Conservation (phyloP, 1,284 basidiomycete species). For the Blastosporella zonata region DNA sequence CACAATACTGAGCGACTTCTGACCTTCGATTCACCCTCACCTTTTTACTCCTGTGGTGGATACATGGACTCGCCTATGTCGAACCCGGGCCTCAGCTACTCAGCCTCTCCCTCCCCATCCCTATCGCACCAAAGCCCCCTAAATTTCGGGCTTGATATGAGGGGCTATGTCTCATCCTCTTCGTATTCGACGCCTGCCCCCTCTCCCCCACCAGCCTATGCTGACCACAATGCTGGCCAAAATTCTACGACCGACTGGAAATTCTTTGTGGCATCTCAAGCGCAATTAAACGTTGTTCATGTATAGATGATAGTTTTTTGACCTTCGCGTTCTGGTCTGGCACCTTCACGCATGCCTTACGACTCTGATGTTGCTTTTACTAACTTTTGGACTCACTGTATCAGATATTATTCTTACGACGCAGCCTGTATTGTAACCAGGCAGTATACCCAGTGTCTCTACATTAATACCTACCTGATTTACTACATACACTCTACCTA, state of each 20-base stretch:
- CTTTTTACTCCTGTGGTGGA: neutral
- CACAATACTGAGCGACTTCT: neutral
- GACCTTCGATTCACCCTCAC: slow-evolving; percentile 3
- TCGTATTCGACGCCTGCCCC: slow-evolving; percentile 9
- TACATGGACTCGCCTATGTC: slow-evolving; percentile 6
- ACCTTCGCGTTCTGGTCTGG: slow-evolving; percentile 10
- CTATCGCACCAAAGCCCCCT: slow-evolving; percentile 8
- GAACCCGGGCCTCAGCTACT: slow-evolving; percentile 17
- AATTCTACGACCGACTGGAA: slow-evolving; percentile 13
- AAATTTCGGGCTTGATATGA: slow-evolving; percentile 2
- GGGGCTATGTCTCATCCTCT: neutral
- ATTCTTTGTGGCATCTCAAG: slow-evolving; percentile 11
- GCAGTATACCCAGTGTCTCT: slow-evolving; percentile 10
- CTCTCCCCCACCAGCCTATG: slow-evolving; percentile 2
- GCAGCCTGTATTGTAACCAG: slow-evolving; percentile 2
- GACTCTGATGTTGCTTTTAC: neutral
- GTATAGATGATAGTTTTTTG: neutral
- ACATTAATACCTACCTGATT: slow-evolving; percentile 6
- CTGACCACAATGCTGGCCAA: slow-evolving; percentile 1
- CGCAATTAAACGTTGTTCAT: slow-evolving; percentile 5
- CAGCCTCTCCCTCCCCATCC: slow-evolving; percentile 21
- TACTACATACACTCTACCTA: neutral
- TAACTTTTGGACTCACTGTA: slow-evolving; percentile 10
- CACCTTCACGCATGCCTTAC: slow-evolving; percentile 3
- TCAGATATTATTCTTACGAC: slow-evolving; percentile 3